Evolutionary conservation across 2,329 filamentous ascomycete species (phyloP).

Genomic region (Lachnellula subtilissima): DNA sequence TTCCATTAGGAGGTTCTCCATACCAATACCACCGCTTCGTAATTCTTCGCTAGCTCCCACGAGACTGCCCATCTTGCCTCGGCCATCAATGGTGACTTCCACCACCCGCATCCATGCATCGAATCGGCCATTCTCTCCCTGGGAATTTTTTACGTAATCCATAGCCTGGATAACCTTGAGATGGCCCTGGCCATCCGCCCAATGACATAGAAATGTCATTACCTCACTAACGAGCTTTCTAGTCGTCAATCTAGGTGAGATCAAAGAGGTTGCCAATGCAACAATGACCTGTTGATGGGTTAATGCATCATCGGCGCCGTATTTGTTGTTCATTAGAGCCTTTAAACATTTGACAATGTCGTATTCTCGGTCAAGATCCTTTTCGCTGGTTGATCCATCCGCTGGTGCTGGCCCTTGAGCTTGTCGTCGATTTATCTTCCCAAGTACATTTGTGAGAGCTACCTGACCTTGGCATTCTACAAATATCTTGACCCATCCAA

Average conservation of each 20-base stretch:
- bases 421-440: conserved; percentile 89
- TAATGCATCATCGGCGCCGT: conserved; percentile 92
- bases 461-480: conserved; percentile 97
- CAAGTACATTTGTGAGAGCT: conserved; percentile 85
- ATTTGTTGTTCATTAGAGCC: conserved; percentile 98
- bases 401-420: conserved; percentile 57
- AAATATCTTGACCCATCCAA: conserved; percentile 94
- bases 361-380: conserved; percentile 72
- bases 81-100: conserved; percentile 92
- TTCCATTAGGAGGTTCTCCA: conserved; percentile 99
- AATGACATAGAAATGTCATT: conserved; percentile 91
- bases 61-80: conserved; percentile 97
- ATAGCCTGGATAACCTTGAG: conserved; percentile 89
- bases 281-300: conserved; percentile 85
- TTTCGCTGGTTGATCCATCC: conserved; percentile 52
- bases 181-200: conserved; percentile 84
- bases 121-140: conserved; percentile 90
- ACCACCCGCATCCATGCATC: conserved; percentile 99
- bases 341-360: conserved; percentile 98
- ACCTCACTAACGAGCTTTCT: conserved; percentile 95
- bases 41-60: conserved; percentile 96
- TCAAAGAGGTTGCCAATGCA: conserved; percentile 78
- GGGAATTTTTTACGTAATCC: conserved; percentile 82
- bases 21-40: conserved; percentile 90
- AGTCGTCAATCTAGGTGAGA: conserved; percentile 84